Evolutionary conservation across 371 early-diverging fungal genomes (phyloP).

Genomic region (Circinella umbellata): DNA sequence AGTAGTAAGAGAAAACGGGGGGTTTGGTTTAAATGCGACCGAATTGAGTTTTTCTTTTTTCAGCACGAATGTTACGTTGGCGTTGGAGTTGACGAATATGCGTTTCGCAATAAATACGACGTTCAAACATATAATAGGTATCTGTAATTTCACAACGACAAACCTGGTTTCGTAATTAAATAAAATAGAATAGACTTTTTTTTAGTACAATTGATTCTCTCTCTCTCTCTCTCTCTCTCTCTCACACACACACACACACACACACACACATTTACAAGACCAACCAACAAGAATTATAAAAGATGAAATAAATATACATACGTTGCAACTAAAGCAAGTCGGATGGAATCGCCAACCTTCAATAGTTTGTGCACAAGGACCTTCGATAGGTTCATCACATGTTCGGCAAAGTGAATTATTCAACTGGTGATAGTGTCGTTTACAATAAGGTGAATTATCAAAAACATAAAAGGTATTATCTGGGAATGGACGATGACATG

Average conservation of each 20-base stretch:
- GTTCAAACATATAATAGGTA: slow-evolving; percentile 80
- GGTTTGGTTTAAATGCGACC: slow-evolving; percentile 38
- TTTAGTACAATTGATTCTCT: neutral
- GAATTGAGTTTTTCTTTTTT: slow-evolving; percentile 72
- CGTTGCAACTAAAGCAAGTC: slow-evolving; percentile 47
- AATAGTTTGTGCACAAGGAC: slow-evolving; percentile 81
- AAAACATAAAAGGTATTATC: slow-evolving; percentile 88
- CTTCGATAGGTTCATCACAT: slow-evolving; percentile 84
- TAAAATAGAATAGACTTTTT: neutral
- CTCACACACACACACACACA: no score
- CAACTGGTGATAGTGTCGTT: slow-evolving; percentile 80
- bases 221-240: neutral
- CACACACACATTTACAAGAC: neutral
- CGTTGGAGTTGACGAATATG: slow-evolving; percentile 74
- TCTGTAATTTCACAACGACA: slow-evolving; percentile 76
- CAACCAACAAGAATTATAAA: neutral
- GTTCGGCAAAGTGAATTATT: slow-evolving; percentile 81
- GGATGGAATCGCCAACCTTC: slow-evolving; percentile 67
- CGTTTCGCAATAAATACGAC: slow-evolving; percentile 78
- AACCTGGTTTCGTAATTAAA: slow-evolving; percentile 33
- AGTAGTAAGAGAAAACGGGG: slow-evolving; percentile 9
- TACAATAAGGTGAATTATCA: slow-evolving; percentile 83
- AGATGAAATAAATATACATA: slow-evolving; percentile 16
- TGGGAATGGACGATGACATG: slow-evolving; percentile 80
- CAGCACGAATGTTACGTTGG: slow-evolving; percentile 64